Base-by-base conservation (phyloP, 2,329 filamentous ascomycete species). In the Calonectria fujianensis region DNA sequence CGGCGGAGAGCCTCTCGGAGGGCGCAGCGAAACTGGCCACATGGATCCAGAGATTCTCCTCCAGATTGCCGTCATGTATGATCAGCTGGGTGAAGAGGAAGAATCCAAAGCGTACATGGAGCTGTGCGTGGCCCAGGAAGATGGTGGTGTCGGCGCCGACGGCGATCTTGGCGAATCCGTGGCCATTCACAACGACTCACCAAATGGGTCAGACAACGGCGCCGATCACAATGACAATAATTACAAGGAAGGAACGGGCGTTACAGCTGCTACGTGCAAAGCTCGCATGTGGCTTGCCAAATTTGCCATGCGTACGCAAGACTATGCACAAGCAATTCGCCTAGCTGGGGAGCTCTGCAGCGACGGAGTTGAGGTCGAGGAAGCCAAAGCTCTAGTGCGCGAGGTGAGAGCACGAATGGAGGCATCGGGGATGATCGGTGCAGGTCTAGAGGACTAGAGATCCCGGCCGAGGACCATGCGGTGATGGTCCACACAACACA, bases 81-180 rank as follows among this genome's bases (percentile, higher is more conserved):
- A 98, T 84, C 90, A 93, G 61, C 88, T 97, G 0, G 91, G 92
- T 14, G 93, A 97, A 61, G 91, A 93, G 79, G 93, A 94, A 2
- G 95, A 98, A 82, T 94, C 96, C 8, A 95, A 95, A 39, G 92
- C 94, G 0, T 99, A 98, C 85, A 98, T 99, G 97, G 96, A 98
- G 85, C 91, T 98, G 73, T 97, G 95, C 50, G 90, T 99, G 20
- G 95, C 96, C 20, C 97, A 98, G 82, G 97, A 99, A 84, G 94
- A 96, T 59, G 96, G 96, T 0, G 89, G 89, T 6, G 85, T 85
- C 0, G 85, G 83, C 3, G 86, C 89, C 4, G 84, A 83, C 52
- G 83, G 82, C 66, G 83, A 84, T 61, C 82, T 87, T n/a, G 85
- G 83, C 20, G 90, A 91, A 32, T 89, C 88, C 7, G 88, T 91